Conservation (phyloP, 345 rosid species). For the Psidium friedrichsthalianum region DNA sequence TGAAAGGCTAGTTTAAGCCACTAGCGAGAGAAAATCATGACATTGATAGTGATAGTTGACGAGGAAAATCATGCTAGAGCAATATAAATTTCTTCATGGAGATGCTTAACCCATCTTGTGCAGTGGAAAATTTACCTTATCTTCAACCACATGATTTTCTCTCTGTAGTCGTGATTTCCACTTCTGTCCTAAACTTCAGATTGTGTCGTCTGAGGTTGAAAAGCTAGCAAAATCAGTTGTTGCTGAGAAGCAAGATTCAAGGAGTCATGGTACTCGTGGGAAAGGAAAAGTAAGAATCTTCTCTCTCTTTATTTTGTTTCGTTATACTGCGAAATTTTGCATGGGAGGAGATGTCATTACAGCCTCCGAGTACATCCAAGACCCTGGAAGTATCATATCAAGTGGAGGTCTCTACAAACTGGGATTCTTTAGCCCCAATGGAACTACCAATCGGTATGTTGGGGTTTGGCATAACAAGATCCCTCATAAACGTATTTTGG, state of each 20-base stretch:
- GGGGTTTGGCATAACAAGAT: constrained; percentile 42
- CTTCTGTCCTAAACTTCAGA: neutral
- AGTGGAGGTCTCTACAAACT: constrained; percentile 17
- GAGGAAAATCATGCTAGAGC: neutral
- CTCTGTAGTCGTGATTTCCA: neutral
- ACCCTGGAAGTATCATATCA: constrained; percentile 25
- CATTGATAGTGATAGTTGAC: neutral
- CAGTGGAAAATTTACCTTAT: neutral
- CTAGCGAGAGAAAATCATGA: neutral
- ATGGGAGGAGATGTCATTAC: constrained; percentile 19
- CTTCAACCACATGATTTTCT: neutral
- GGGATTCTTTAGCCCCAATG: constrained; percentile 50
- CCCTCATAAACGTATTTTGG: constrained; percentile 28
- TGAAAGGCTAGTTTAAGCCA: neutral
- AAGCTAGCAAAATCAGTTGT: neutral
- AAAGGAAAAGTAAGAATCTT: neutral
- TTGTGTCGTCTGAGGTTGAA: neutral
- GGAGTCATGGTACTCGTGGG: neutral
- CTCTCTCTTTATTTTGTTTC: neutral
- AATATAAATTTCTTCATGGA: neutral
- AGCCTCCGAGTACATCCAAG: constrained; percentile 18
- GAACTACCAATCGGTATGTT: constrained; percentile 26
- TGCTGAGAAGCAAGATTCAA: neutral
- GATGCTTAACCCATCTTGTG: neutral
- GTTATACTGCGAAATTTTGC: neutral